Conservation (phyloP, 352 stramenopile genomes). For the Pythium grandisporangium region DNA sequence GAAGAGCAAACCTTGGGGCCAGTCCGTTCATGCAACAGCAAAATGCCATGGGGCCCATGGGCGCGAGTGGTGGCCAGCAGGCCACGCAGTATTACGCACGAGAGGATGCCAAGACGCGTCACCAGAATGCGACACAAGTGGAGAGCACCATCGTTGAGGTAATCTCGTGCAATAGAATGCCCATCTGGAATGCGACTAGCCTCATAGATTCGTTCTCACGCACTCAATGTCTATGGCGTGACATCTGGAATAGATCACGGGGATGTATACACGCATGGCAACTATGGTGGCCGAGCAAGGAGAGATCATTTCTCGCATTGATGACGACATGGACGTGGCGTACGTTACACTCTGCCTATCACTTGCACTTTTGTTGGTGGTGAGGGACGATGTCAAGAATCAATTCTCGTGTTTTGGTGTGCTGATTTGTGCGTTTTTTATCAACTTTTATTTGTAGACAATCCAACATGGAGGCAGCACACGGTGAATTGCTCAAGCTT, state of each 20-base stretch:
- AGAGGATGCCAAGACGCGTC: conserved; percentile 62
- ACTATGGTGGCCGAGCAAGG: conserved; percentile 75
- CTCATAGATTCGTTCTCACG: too few species aligned
- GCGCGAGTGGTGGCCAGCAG: conserved; percentile 23
- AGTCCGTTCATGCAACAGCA: conserved; percentile 77
- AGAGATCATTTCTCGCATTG: conserved; percentile 73
- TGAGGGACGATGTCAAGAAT: neutral
- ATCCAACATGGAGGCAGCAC: conserved; percentile 61
- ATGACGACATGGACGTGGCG: conserved; percentile 84
- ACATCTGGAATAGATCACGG: conserved; percentile 47
- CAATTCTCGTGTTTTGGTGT: neutral
- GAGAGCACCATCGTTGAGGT: conserved; percentile 83
- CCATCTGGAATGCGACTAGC: too few species aligned
- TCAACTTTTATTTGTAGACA: conserved; percentile 21
- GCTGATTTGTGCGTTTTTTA: neutral
- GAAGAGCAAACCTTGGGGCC: conserved; percentile 45
- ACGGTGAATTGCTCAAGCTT: conserved; percentile 73
- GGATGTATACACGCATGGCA: conserved; percentile 83
- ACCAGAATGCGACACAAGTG: conserved; percentile 69
- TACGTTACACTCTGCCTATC: conserved; percentile 23
- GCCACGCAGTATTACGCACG: conserved; percentile 51
- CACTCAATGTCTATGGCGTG: neutral
- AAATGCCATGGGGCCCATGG: conserved; percentile 12
- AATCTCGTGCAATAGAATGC: too few species aligned
- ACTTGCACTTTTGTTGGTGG: conserved; percentile 3